Percentiles rank a stretch among this genome's conserved stretches.
phyloP scores from a whole-genome alignment of 2,329 filamentous ascomycete species.

The Xylaria sp. region DNA sequence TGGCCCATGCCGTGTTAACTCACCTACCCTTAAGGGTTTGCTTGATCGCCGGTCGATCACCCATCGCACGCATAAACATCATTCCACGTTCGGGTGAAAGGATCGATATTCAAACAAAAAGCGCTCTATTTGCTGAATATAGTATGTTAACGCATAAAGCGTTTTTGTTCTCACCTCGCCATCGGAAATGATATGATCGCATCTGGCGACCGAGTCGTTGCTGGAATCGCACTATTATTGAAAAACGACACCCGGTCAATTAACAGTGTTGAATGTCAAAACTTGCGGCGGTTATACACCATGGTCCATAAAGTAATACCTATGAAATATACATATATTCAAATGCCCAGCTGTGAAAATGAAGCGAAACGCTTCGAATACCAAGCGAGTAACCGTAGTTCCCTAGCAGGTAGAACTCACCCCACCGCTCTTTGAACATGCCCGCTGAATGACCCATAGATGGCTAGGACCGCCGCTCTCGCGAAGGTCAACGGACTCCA shows the following conservation, averaged over 20 bases:
- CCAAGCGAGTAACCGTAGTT: no score
- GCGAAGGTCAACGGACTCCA: no score
- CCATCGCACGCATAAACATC: slow-evolving; percentile 7
- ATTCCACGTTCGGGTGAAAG: slow-evolving; percentile 3
- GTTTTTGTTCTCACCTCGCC: background rate
- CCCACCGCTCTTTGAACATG: no score
- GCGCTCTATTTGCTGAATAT: background rate
- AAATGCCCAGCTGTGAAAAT: no score
- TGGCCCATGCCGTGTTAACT: slow-evolving; percentile 13
- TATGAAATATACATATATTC: no score
- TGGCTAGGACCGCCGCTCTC: no score
- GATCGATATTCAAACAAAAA: background rate
- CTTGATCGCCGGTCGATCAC: slow-evolving; percentile 17
- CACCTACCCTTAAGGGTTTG: background rate
- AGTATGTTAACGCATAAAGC: background rate
- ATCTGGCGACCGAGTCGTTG: background rate
- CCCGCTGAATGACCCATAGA: no score
- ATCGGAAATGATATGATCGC: background rate
- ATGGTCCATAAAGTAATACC: no score
- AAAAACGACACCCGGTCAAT: background rate
- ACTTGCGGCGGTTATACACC: no score
- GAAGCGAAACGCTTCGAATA: no score
- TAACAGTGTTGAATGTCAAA: background rate
- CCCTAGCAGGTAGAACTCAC: no score
- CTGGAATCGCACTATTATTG: background rate